Evolutionary conservation across 345 rosid species (phyloP), one percentile per base, ranked within the genome.

Genomic region (Cardamine resedifolia): DNA sequence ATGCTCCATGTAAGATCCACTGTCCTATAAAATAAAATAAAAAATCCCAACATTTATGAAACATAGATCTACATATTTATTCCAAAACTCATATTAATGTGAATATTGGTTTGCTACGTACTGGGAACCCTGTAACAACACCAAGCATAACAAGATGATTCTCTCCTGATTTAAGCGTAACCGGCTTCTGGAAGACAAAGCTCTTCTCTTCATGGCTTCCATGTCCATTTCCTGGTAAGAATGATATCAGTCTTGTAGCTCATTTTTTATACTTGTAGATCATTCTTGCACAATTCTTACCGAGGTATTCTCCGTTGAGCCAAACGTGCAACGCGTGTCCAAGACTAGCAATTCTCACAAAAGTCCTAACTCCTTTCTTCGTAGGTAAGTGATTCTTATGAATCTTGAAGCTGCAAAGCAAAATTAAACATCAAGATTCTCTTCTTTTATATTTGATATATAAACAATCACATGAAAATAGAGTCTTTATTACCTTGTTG

Each of bases 1-100:
- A 31, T 79, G 90, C 83, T 95, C 99, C 90, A 95, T 72, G 65
- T 95, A 91, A 71, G 96, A 87, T 81, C 98, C 98, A 62, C 97
- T 90, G 60, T 95, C 99, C 98, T 95, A 77, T 10, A 47, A 63
- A 0, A 65, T 12, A 9, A 45, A 10, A 45, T 30, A 28, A 53
- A 31, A 0, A 43, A 5, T 0, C 3, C 2, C 33, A 62, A 51
- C 48, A 64, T 8, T 7, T 7, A 24, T 15, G 14, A 59, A 36
- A 36, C 45, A n/a, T 34, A 47, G 12, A 7, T 63, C 16, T 41
- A 47, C 34, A 14, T 33, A 43, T 19, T 39, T 6, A 18, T 45
- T 27, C 1, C 16, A 70, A 76, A 15, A 55, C 61, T 21, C 14
- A 27, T 0, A 18, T 52, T 38, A 11, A n/a, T n/a, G n/a, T 19